phyloP scores from a whole-genome alignment of 2,329 filamentous ascomycete species.

The Xylaria digitata region DNA sequence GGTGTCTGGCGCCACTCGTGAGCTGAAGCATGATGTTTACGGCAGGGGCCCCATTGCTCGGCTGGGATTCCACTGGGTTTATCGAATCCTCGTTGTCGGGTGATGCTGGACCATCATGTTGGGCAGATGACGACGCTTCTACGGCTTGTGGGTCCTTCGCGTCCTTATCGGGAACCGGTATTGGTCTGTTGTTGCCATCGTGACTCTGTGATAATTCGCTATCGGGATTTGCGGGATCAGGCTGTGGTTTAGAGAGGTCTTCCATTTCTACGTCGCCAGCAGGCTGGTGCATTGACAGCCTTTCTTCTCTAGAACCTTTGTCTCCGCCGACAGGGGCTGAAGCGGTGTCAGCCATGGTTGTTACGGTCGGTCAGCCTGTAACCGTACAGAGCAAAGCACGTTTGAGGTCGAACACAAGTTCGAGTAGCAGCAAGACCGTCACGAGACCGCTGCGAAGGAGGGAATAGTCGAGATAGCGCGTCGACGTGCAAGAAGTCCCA shows the following conservation, averaged over 20 bases:
- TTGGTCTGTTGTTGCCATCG: constrained; percentile 38
- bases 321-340: constrained; percentile 43
- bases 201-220: constrained; percentile 37
- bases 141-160: constrained; percentile 40
- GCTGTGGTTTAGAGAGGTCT: constrained; percentile 44
- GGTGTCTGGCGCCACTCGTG: constrained; percentile 81
- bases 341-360: constrained; percentile 45
- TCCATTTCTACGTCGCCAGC: constrained; percentile 49
- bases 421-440: constrained; percentile 15
- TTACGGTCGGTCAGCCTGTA: constrained; percentile 29
- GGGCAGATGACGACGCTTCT: constrained; percentile 47
- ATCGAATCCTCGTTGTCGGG: constrained; percentile 50
- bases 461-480: constrained; percentile 25
- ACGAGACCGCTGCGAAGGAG: constrained; percentile 5
- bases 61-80: constrained; percentile 50
- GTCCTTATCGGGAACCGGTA: constrained; percentile 44
- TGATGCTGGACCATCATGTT: constrained; percentile 46
- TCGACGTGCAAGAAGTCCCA: constrained; percentile 26
- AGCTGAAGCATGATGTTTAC: constrained; percentile 86
- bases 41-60: constrained; percentile 51
- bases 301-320: constrained; percentile 42
- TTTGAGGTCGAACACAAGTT: constrained; percentile 22
- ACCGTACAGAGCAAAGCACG: constrained; percentile 37
- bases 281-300: constrained; percentile 43
- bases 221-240: constrained; percentile 42